Percentiles rank a stretch among this genome's conserved stretches.
phyloP scores from a whole-genome alignment of 805 yeast genomes.

The Sugiyamaella marilandica region DNA sequence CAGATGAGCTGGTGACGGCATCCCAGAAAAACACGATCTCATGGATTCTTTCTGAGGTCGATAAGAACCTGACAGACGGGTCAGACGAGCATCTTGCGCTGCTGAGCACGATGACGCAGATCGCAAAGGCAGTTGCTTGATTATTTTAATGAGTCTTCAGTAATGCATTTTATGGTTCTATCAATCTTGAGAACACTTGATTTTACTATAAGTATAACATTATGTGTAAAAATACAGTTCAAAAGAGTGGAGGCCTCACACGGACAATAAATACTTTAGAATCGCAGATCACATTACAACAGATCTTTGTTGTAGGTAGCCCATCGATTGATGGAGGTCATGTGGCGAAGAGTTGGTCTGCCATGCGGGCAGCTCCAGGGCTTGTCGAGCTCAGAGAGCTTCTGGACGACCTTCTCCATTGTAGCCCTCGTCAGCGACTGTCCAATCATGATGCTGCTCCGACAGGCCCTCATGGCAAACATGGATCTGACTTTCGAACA shows the following conservation, averaged over 20 bases:
- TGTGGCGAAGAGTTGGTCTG: conserved; percentile 91
- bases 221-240: too few relatives aligned
- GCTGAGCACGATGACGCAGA: conserved; percentile 54
- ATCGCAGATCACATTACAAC: neutral
- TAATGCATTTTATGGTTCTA: too few relatives aligned
- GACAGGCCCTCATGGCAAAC: conserved; percentile 94
- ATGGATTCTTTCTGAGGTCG: conserved; percentile 63
- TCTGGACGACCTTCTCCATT: conserved; percentile 65
- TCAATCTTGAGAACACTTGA: too few relatives aligned
- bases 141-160: neutral
- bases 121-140: conserved; percentile 33
- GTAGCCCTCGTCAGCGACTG: conserved; percentile 50
- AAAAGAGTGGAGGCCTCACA: neutral
- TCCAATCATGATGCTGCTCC: conserved; percentile 93
- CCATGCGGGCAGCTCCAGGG: conserved; percentile 98
- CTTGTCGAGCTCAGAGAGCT: conserved; percentile 68
- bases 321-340: conserved; percentile 46
- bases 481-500: conserved; percentile 77
- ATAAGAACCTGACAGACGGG: conserved; percentile 72
- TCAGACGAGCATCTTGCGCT: conserved; percentile 84
- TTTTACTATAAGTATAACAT: too few relatives aligned
- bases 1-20: conserved; percentile 47
- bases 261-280: neutral
- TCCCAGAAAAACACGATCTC: conserved; percentile 63
- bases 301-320: conserved; percentile 13